phyloP scores from a whole-genome alignment of 352 stramenopile genomes.

The Globisporangium irregulare region DNA sequence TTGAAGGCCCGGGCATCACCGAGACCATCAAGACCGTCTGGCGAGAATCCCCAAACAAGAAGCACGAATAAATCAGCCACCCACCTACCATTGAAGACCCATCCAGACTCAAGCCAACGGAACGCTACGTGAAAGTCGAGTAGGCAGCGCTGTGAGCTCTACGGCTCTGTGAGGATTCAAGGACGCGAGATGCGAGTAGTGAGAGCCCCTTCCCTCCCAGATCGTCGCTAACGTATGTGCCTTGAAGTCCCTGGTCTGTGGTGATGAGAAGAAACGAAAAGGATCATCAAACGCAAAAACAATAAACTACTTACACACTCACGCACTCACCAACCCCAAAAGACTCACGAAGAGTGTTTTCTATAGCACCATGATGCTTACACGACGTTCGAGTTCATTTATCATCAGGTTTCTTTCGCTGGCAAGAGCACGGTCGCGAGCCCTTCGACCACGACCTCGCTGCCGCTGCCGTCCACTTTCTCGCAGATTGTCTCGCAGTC shows the following conservation, averaged over 20 bases:
- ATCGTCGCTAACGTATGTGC: neutral
- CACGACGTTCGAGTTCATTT: neutral
- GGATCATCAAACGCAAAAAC: neutral
- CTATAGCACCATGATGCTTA: neutral
- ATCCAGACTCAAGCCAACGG: no score
- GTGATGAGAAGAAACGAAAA: neutral
- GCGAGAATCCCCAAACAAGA: conserved; percentile 74
- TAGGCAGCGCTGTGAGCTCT: neutral
- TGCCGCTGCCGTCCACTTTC: conserved; percentile 39
- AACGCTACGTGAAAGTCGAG: neutral
- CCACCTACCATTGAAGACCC: no score
- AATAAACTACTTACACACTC: conserved; percentile 1
- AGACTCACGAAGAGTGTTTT: neutral
- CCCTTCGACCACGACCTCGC: conserved; percentile 62
- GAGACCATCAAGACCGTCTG: conserved; percentile 87
- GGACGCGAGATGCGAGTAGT: neutral
- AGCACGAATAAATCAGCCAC: conserved; percentile 25
- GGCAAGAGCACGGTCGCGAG: conserved; percentile 65
- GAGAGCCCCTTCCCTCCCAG: neutral
- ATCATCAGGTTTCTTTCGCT: neutral
- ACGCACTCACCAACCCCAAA: neutral
- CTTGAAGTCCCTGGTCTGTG: neutral
- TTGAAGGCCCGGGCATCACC: conserved; percentile 81
- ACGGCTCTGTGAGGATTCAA: neutral
- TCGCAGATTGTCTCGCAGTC: conserved; percentile 69